Evolutionary conservation across 1,284 basidiomycete genomes (phyloP).

Genomic region (Rhodotorula sp.): DNA sequence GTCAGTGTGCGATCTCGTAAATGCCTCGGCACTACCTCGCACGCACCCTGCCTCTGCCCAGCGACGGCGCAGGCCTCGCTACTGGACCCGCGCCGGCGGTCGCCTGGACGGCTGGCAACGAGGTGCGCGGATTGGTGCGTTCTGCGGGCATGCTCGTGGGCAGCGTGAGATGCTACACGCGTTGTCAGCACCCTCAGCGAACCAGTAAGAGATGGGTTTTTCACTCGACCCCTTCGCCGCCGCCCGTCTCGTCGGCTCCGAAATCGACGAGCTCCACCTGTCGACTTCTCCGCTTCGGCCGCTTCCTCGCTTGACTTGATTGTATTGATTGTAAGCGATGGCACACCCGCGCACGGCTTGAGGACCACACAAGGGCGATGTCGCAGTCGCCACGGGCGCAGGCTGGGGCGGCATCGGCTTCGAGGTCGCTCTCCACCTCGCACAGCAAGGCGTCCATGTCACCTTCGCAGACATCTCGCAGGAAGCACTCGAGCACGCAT

Average conservation of each 20-base stretch:
- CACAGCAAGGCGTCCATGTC: constrained; percentile 21
- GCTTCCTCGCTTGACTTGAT: background rate
- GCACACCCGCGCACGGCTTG: background rate
- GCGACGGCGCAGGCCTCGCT: background rate
- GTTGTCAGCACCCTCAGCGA: no score
- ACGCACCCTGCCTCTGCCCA: background rate
- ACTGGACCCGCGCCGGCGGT: background rate
- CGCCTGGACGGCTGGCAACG: no score
- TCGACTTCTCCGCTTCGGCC: background rate
- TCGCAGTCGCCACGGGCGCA: constrained; percentile 40
- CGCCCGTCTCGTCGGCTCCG: background rate
- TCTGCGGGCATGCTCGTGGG: no score
- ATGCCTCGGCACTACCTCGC: no score
- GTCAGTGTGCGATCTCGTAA: background rate
- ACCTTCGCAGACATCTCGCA: constrained; percentile 37
- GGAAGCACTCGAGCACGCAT: constrained; percentile 10
- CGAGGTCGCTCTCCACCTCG: constrained; percentile 24
- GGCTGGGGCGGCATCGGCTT: constrained; percentile 42
- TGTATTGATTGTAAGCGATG: background rate
- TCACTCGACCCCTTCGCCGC: background rate
- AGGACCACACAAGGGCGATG: background rate
- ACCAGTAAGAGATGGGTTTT: background rate
- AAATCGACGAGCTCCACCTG: background rate
- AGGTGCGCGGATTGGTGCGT: no score
- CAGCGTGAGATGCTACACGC: no score